These are phyloP conservation scores for Sporothrix sp. DNA, from an alignment of 2,329 filamentous ascomycete species.

Conservation along the genomic window DNA sequence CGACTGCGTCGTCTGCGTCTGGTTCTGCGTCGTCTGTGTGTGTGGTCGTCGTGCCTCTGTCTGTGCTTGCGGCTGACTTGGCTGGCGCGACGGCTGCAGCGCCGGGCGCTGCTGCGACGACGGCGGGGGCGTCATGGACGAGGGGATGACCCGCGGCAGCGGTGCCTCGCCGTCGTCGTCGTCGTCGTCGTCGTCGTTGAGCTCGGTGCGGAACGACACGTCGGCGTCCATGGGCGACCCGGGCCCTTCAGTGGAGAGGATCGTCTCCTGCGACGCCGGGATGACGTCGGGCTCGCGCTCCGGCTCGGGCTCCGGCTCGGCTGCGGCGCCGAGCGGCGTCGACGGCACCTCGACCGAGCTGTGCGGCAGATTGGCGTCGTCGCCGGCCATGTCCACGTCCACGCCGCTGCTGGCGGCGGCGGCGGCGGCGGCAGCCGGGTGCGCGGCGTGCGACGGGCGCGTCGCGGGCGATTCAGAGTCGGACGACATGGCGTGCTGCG, in stretches of 20 bases:
- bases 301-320: not conserved
- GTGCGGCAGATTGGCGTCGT: constrained; percentile 3
- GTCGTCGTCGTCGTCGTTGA: constrained; percentile 37
- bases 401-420: constrained; percentile 2
- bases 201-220: constrained; percentile 41
- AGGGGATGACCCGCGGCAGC: constrained; percentile 39
- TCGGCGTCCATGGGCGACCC: constrained; percentile 42
- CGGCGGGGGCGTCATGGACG: constrained; percentile 48
- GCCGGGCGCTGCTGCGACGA: constrained; percentile 29
- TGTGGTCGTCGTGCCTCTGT: too few species aligned
- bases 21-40: too few species aligned
- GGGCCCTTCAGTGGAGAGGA: constrained; percentile 49
- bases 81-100: not conserved
- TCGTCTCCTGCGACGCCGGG: constrained; percentile 40
- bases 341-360: constrained; percentile 25
- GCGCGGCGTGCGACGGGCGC: too few species aligned
- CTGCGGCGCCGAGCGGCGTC: constrained; percentile 25
- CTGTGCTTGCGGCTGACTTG: too few species aligned
- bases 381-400: constrained; percentile 8
- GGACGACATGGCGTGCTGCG: constrained; percentile 18
- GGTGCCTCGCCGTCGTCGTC: constrained; percentile 32
- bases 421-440: constrained; percentile 22
- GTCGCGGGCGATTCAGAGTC: constrained; percentile 27
- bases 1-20: too few species aligned
- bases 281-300: constrained; percentile 18